Percentiles rank a stretch among this genome's conserved stretches.
phyloP scores from a whole-genome alignment of 306 rosid species.

The Cucurbita maxima region DNA sequence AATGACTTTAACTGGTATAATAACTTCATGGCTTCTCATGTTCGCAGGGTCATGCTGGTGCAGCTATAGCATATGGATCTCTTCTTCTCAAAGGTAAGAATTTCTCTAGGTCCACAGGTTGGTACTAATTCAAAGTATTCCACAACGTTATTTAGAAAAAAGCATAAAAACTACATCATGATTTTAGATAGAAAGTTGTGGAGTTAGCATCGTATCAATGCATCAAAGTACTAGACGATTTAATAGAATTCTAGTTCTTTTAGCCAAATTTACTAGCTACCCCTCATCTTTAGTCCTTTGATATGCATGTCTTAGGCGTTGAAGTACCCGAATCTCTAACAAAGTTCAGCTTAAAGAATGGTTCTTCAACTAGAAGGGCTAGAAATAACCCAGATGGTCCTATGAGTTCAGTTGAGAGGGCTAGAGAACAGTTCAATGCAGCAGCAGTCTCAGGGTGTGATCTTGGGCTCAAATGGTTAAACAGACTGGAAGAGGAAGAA shows the following conservation, averaged over 20 bases:
- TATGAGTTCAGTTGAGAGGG: slow-evolving; percentile 55
- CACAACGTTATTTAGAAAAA: not conserved
- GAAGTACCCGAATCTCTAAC: slow-evolving; percentile 48
- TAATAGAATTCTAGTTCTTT: not conserved
- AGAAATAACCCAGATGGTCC: slow-evolving; percentile 26
- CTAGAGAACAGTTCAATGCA: slow-evolving; percentile 58
- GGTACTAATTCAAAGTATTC: not conserved
- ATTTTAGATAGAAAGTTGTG: not conserved
- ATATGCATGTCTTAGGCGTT: slow-evolving; percentile 36
- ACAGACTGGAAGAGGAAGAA: slow-evolving; percentile 74
- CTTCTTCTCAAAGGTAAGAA: slow-evolving; percentile 76
- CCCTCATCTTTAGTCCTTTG: not conserved
- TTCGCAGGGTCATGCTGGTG: slow-evolving; percentile 79
- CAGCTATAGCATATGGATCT: slow-evolving; percentile 86
- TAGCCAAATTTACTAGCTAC: not conserved
- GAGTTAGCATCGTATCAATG: too few relatives aligned
- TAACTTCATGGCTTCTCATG: not conserved
- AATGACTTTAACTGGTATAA: not conserved
- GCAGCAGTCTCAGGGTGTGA: slow-evolving; percentile 82
- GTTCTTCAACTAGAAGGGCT: slow-evolving; percentile 22
- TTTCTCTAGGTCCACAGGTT: not conserved
- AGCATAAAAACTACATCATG: not conserved
- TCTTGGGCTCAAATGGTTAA: slow-evolving; percentile 80
- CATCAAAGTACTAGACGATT: not conserved
- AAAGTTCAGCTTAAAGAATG: slow-evolving; percentile 35